A percentile compares a stretch with the other conserved stretches of the same genome.
Conservation (phyloP, 208 protist genomes). For the Balamuthia mandrillaris region DNA sequence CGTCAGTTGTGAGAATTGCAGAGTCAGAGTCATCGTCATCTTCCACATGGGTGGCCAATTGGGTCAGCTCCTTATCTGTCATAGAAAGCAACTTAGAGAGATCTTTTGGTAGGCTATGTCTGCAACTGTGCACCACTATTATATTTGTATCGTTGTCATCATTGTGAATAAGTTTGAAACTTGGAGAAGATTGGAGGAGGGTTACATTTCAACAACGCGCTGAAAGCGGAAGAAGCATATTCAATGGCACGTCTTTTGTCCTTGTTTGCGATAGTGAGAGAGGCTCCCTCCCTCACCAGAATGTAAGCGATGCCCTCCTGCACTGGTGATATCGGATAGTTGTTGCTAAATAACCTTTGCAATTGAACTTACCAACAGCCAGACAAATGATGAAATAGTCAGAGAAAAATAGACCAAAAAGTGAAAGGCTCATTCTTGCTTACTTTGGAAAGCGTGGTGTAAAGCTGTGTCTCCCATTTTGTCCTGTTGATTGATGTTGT, state of each 20-base stretch:
- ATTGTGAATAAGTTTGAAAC: not conserved
- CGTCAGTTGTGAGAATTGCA: not conserved
- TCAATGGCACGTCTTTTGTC: not conserved
- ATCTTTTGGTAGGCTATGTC: too few relatives aligned
- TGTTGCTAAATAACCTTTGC: not conserved
- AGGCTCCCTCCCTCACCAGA: not conserved
- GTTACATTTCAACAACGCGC: not conserved
- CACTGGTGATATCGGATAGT: not conserved
- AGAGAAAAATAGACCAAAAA: not conserved
- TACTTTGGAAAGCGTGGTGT: constrained; percentile 7
- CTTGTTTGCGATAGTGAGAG: not conserved
- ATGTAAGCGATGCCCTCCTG: not conserved
- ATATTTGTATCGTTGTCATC: not conserved
- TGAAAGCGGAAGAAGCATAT: not conserved
- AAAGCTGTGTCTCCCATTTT: not conserved
- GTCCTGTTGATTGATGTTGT: not conserved
- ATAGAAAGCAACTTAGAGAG: too few relatives aligned
- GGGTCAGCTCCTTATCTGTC: too few relatives aligned
- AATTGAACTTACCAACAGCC: not conserved
- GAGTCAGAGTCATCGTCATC: too few relatives aligned
- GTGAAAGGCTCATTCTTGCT: not conserved
- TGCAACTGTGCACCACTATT: too few relatives aligned
- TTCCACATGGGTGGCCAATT: too few relatives aligned
- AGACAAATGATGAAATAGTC: not conserved
- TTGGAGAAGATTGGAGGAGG: not conserved